These are phyloP conservation scores for Arctium lappa DNA, from an alignment of 129 eudicot genomes.

Conservation along the genomic window DNA sequence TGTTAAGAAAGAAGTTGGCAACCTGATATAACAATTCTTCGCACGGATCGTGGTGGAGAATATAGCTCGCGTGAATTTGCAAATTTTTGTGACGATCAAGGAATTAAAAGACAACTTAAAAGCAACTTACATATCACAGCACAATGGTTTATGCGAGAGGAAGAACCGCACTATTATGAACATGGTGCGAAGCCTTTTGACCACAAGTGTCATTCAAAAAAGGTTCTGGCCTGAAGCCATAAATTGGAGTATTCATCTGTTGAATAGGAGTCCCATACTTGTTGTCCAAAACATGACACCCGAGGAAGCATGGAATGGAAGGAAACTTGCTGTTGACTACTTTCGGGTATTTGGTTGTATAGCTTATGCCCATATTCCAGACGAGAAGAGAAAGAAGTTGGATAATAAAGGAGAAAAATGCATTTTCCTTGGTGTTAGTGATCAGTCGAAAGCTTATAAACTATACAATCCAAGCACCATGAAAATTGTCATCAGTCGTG, in stretches of 20 bases:
- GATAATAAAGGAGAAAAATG: neutral
- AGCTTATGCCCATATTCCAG: neutral
- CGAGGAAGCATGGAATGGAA: neutral
- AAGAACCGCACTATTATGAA: neutral
- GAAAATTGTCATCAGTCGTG: neutral
- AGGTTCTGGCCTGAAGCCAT: neutral
- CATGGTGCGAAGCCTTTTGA: neutral
- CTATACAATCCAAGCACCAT: too few relatives aligned
- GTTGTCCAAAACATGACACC: neutral
- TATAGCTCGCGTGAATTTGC: neutral
- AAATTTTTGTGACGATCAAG: neutral
- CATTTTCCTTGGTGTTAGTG: conserved; percentile 11
- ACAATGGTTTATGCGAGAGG: neutral
- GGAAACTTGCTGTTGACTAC: neutral
- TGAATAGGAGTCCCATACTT: neutral
- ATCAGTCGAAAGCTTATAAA: neutral
- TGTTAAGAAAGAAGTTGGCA: neutral
- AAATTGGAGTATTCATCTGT: neutral
- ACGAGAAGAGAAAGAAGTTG: neutral
- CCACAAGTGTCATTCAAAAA: neutral
- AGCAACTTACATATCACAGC: neutral
- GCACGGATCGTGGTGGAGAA: conserved; percentile 1
- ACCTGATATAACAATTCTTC: neutral
- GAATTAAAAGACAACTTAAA: neutral
- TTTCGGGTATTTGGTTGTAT: neutral